Evolutionary conservation across 2,329 filamentous ascomycete species (phyloP).

Genomic region (Thielaviopsis populi): DNA sequence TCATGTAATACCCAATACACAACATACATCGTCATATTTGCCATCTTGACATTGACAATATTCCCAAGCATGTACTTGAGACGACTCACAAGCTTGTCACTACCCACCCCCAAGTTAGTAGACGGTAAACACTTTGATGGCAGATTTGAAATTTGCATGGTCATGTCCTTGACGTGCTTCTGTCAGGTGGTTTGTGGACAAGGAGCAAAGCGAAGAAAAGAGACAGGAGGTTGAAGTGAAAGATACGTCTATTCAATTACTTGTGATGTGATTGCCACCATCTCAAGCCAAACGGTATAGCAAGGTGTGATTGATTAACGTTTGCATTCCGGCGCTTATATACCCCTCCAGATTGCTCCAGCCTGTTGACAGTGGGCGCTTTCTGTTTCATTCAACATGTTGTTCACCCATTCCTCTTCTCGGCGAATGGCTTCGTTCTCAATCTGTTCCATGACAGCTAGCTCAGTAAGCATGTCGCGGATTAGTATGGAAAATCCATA

Average conservation of each 20-base stretch:
- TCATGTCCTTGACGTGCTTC: no score
- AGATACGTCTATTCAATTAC: not conserved
- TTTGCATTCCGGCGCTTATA: constrained; percentile 19
- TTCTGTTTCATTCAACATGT: constrained; percentile 32
- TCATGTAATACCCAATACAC: not conserved
- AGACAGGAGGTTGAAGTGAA: not conserved
- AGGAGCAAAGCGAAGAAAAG: not conserved
- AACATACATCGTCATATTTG: not conserved
- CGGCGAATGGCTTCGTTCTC: constrained; percentile 40
- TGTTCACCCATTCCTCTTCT: constrained; percentile 46
- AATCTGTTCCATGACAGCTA: constrained; percentile 46
- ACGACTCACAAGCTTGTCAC: no score
- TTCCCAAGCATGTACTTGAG: not conserved
- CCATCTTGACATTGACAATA: not conserved
- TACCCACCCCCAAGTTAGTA: no score
- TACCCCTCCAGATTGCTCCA: constrained; percentile 35
- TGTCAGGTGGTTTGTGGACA: no score
- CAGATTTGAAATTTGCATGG: no score
- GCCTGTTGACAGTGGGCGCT: constrained; percentile 25
- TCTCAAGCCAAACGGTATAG: no score
- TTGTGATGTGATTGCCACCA: not conserved
- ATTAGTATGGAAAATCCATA: constrained; percentile 35
- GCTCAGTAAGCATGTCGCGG: constrained; percentile 45
- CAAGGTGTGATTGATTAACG: not conserved
- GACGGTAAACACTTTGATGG: no score